Evolutionary conservation across 371 early-diverging fungal species (phyloP).

Genomic region (Saksenaea oblongispora): DNA sequence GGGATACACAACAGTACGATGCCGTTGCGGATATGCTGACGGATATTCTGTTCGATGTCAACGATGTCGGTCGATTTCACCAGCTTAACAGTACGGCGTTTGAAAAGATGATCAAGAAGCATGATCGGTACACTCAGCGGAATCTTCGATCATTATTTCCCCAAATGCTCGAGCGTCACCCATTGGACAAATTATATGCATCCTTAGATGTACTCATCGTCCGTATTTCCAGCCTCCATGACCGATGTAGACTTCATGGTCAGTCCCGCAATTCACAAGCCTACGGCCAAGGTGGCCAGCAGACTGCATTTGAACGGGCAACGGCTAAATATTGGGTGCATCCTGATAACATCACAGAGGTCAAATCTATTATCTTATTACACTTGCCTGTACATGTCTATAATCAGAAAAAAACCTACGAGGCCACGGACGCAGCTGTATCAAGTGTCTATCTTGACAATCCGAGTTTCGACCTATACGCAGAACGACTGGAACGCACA

Average conservation of each 20-base stretch:
- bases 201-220: conserved; percentile 88
- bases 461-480: conserved; percentile 81
- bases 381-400: conserved; percentile 95
- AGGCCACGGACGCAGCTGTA: conserved; percentile 63
- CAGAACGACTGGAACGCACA: conserved; percentile 79
- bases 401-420: conserved; percentile 39
- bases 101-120: conserved; percentile 95
- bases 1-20: conserved; percentile 30
- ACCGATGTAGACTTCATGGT: conserved; percentile 31
- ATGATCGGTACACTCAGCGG: conserved; percentile 88
- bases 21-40: conserved; percentile 71
- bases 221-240: conserved; percentile 61
- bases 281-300: conserved; percentile 25
- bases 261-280: conserved; percentile 24
- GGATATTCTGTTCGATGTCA: conserved; percentile 77
- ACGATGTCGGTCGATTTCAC: conserved; percentile 88
- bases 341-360: conserved; percentile 93
- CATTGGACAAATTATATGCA: conserved; percentile 76
- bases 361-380: conserved; percentile 88
- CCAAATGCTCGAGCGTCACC: conserved; percentile 68
- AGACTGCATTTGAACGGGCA: conserved; percentile 44
- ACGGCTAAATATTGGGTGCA: conserved; percentile 86
- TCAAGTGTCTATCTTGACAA: conserved; percentile 98
- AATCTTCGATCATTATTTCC: conserved; percentile 71
- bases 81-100: conserved; percentile 95